phyloP scores from a whole-genome alignment of 768 basidiomycete genomes.

The Boletellus emodensis region DNA sequence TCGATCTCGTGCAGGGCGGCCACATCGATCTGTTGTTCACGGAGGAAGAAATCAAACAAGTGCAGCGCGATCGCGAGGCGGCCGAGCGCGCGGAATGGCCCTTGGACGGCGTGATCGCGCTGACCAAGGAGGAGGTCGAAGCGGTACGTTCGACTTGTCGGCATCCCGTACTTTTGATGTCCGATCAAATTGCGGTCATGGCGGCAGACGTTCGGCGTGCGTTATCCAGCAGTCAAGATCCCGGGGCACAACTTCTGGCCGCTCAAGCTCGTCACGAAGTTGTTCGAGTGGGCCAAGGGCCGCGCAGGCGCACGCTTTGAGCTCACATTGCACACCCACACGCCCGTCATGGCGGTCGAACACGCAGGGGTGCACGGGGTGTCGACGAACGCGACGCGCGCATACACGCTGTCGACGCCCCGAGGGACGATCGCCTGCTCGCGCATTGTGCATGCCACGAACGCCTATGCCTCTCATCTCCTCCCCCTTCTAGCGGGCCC shows the following conservation, averaged over 20 bases:
- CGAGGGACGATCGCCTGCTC: slow-evolving; percentile 59
- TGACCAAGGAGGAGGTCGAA: slow-evolving; percentile 44
- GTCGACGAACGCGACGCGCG: background rate
- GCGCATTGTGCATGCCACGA: slow-evolving; percentile 82
- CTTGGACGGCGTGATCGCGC: slow-evolving; percentile 42
- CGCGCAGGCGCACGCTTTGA: slow-evolving; percentile 30
- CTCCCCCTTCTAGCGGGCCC: slow-evolving; percentile 61
- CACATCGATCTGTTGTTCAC: slow-evolving; percentile 50
- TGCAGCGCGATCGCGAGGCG: slow-evolving; percentile 45
- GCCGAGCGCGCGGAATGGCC: slow-evolving; percentile 52
- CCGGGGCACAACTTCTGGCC: slow-evolving; percentile 73
- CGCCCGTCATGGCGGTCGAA: slow-evolving; percentile 55
- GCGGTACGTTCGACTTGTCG: slow-evolving; percentile 34
- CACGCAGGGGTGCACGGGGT: background rate
- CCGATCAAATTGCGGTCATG: background rate
- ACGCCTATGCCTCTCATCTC: slow-evolving; percentile 75
- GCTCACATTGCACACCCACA: slow-evolving; percentile 66
- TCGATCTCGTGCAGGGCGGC: slow-evolving; percentile 62
- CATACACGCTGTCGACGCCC: slow-evolving; percentile 41
- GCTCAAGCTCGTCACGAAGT: slow-evolving; percentile 69
- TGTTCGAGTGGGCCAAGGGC: slow-evolving; percentile 46
- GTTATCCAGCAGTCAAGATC: slow-evolving; percentile 48
- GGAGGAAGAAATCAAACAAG: slow-evolving; percentile 37
- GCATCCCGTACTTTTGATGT: background rate
- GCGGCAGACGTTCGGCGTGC: slow-evolving; percentile 32